Evolutionary conservation across 78 protist species (phyloP).

Genomic region (Creolimax fragrantissima): DNA sequence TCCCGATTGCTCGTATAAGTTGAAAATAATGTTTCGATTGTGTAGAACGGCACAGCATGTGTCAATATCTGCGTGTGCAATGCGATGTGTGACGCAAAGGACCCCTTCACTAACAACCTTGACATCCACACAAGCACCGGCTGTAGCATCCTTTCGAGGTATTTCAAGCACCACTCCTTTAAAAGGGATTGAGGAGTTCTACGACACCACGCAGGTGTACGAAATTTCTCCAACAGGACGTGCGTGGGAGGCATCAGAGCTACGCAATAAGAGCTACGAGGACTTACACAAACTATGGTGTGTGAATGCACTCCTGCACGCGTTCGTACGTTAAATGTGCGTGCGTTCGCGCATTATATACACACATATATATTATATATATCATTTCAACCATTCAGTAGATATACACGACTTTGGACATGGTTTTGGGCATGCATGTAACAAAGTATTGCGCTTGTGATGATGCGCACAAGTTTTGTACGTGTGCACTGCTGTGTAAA

Average conservation of each 20-base stretch:
- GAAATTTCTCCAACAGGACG: neutral
- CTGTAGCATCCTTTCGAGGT: neutral
- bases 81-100: no score
- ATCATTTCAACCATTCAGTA: neutral
- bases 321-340: no score
- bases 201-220: neutral
- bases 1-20: no score
- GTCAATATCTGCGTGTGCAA: no score
- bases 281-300: conserved; percentile 41
- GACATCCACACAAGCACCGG: no score
- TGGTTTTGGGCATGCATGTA: neutral
- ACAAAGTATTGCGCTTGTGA: no score
- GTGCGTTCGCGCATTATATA: no score
- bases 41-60: no score
- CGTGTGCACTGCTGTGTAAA: no score
- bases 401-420: neutral
- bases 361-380: neutral
- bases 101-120: no score
- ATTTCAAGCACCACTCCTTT: neutral
- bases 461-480: no score
- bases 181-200: neutral
- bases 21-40: no score
- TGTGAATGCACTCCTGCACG: neutral
- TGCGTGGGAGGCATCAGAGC: neutral
- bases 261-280: conserved; percentile 23